Percentiles rank a stretch among this genome's conserved stretches.
Conservation (phyloP, 2,329 filamentous ascomycete genomes). For the Neonectria ditissima region DNA sequence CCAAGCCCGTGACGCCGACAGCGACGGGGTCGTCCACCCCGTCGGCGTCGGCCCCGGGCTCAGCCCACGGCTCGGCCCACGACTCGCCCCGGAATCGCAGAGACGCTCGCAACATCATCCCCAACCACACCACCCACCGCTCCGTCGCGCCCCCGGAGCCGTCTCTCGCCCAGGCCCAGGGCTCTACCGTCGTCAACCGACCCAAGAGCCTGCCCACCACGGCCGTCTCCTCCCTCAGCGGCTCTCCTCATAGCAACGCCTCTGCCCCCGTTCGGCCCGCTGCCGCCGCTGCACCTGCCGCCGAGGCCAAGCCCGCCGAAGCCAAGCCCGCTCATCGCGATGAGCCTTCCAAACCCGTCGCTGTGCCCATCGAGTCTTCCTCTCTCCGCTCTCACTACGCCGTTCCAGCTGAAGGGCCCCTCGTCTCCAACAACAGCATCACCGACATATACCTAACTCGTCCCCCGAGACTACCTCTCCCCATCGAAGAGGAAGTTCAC, state of each 20-base stretch:
- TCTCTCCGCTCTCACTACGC: slow-evolving; percentile 53
- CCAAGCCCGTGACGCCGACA: slow-evolving; percentile 51
- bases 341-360: slow-evolving; percentile 67
- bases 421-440: slow-evolving; percentile 67
- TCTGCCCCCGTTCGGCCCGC: slow-evolving; percentile 44
- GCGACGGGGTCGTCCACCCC: slow-evolving; percentile 31
- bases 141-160: slow-evolving; percentile 71
- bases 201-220: slow-evolving; percentile 61
- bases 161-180: slow-evolving; percentile 70
- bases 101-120: slow-evolving; percentile 62
- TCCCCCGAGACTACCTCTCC: slow-evolving; percentile 90
- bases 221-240: slow-evolving; percentile 62
- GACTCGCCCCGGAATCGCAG: slow-evolving; percentile 51
- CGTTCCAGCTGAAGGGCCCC: slow-evolving; percentile 55
- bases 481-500: slow-evolving; percentile 91
- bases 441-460: slow-evolving; percentile 74
- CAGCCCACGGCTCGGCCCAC: slow-evolving; percentile 43
- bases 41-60: slow-evolving; percentile 41
- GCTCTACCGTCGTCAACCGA: slow-evolving; percentile 63
- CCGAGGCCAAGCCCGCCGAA: slow-evolving; percentile 40
- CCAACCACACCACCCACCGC: slow-evolving; percentile 66
- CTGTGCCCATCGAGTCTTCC: slow-evolving; percentile 61
- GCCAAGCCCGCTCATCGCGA: slow-evolving; percentile 40
- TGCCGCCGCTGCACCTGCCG: slow-evolving; percentile 36
- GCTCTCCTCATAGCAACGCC: slow-evolving; percentile 57